phyloP scores from a whole-genome alignment of 108 stramenopile species.

The Poteriospumella lacustris region DNA sequence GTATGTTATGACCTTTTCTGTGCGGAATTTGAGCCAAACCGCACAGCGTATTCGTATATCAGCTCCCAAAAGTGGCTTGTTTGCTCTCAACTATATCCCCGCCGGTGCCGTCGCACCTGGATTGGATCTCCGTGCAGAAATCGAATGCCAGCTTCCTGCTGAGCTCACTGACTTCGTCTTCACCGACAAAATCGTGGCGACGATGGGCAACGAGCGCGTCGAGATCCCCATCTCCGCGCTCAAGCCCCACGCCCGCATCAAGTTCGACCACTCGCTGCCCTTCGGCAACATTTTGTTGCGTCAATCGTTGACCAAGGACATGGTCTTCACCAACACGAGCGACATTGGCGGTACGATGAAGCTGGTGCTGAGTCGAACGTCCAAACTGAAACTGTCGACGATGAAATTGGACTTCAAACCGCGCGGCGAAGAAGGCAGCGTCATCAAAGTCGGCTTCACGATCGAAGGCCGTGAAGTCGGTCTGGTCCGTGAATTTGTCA shows the following conservation, averaged over 20 bases:
- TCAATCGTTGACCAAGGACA: not conserved
- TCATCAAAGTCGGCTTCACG: not conserved
- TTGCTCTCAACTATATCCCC: conserved; percentile 37
- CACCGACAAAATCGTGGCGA: conserved; percentile 22
- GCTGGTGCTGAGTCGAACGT: not conserved
- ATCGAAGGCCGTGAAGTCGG: conserved; percentile 2
- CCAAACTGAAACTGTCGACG: not conserved
- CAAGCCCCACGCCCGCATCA: not conserved
- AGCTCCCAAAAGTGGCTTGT: not conserved
- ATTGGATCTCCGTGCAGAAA: conserved; percentile 36
- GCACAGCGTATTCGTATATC: conserved; percentile 32
- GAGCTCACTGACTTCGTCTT: not conserved
- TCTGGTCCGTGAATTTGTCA: conserved; percentile 1
- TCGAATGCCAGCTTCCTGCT: conserved; percentile 36
- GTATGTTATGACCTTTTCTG: conserved; percentile 37
- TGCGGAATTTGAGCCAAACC: conserved; percentile 19
- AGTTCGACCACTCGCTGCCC: not conserved
- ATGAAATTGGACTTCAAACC: not conserved
- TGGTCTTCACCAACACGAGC: not conserved
- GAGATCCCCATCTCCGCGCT: conserved; percentile 9
- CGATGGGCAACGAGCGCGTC: not conserved
- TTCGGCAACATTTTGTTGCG: not conserved
- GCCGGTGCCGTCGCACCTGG: conserved; percentile 36
- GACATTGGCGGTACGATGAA: not conserved
- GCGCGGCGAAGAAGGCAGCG: not conserved